Evolutionary conservation across 2,329 filamentous ascomycete genomes (phyloP), one percentile per base, ranked within the genome.

Genomic region (Polychaeton citri): DNA sequence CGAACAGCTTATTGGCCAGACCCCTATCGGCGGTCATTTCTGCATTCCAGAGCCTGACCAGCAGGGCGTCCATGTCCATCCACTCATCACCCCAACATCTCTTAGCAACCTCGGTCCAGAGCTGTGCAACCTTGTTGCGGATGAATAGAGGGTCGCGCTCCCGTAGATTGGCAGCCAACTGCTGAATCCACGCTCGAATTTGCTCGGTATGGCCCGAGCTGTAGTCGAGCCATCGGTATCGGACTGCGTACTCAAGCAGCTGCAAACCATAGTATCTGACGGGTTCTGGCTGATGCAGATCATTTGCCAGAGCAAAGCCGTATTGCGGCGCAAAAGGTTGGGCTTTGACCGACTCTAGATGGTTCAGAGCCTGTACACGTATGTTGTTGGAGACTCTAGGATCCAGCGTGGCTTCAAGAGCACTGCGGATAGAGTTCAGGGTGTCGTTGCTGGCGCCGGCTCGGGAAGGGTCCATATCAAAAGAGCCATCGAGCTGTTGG

Each of bases 71-170:
- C 88, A 98, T 94, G 53, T 92, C 78, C 66, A 81, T 77, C 90
- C 92, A 98, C 42, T 90, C 81, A 20, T 75, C 69, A n/a, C 72
- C 84, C 90, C 90, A 98, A 54, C 76, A 82, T 50, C 88, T 74
- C 65, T 96, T 96, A 28, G 87, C 86, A 36, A 94, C 69, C 59
- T 96, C 90, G 6, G 87, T 83, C 90, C 90, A 98, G 42, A 98
- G 64, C 60, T 93, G 81, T 19, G 84, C 85, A 21, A 90, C 79
- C 64, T 98, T 98, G 68, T 93, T 96, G 48, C 88, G 74, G 45
- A 95, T 66, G 55, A 87, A 98, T 20, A 72, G 59, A 2, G 85
- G 83, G 54, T 96, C 88, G 15, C 76, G 71, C 32, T 71, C 71
- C 4, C 74, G 68, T 30, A 92, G 67, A 42, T 72, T 70, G 51